These are phyloP conservation scores for Cryomyces minteri DNA, from an alignment of 495 filamentous ascomycete species.

Conservation along the genomic window DNA sequence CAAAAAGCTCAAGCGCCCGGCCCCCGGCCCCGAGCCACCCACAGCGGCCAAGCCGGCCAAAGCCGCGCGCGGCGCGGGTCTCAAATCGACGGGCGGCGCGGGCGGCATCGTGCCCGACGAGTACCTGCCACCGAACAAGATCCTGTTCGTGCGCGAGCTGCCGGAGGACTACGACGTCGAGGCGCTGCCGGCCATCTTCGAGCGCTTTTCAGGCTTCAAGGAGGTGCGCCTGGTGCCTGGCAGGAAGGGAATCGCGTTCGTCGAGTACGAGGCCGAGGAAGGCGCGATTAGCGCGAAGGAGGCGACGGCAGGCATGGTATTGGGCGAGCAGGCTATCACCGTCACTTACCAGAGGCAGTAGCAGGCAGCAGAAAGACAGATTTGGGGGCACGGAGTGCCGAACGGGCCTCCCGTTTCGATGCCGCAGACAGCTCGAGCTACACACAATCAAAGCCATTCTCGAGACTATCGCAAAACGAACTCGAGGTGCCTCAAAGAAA, in stretches of 20 bases:
- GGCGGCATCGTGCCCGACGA: constrained; percentile 80
- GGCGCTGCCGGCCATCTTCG: constrained; percentile 61
- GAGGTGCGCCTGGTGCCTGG: constrained; percentile 82
- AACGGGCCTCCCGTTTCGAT: too few species aligned
- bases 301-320: constrained; percentile 72
- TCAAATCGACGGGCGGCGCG: constrained; percentile 59
- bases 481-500: too few species aligned
- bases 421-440: too few species aligned
- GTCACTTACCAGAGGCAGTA: constrained; percentile 71
- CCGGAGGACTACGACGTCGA: constrained; percentile 77
- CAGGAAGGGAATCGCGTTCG: constrained; percentile 81
- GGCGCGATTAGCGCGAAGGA: constrained; percentile 93
- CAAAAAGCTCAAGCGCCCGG: constrained; percentile 63
- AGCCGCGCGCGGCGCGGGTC: constrained; percentile 53
- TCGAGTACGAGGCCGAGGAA: constrained; percentile 82
- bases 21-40: constrained; percentile 30
- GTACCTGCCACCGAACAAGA: constrained; percentile 93
- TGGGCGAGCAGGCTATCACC: constrained; percentile 47
- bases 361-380: neutral
- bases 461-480: too few species aligned
- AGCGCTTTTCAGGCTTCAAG: constrained; percentile 81
- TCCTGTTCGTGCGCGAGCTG: constrained; percentile 86
- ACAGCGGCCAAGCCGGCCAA: constrained; percentile 46
- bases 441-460: too few species aligned
- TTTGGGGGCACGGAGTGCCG: too few species aligned